A percentile compares a stretch with the other conserved stretches of the same genome.
These are phyloP conservation scores for Penicillium sp. DNA, from an alignment of 2,329 filamentous ascomycete species.

Conservation along the genomic window DNA sequence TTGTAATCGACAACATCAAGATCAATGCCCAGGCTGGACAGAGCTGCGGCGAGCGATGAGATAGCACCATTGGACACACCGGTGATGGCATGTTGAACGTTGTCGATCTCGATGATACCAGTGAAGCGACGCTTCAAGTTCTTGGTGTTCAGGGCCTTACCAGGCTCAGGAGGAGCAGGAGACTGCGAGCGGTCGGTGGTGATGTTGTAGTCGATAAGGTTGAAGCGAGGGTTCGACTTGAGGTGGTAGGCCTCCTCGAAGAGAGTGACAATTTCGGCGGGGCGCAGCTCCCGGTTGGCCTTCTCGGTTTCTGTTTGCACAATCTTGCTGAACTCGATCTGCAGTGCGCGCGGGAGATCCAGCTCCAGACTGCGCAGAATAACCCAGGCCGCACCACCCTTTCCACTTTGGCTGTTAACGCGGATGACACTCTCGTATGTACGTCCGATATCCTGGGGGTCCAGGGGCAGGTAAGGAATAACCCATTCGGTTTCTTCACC, in stretches of 20 bases:
- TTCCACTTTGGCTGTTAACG: constrained; percentile 95
- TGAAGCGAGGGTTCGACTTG: constrained; percentile 80
- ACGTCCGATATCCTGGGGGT: constrained; percentile 89
- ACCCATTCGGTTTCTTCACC: constrained; percentile 76
- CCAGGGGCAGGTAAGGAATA: constrained; percentile 89
- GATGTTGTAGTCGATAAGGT: constrained; percentile 89
- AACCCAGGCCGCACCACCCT: constrained; percentile 93
- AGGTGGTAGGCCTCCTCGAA: constrained; percentile 90
- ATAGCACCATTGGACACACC: constrained; percentile 90
- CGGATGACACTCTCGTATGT: constrained; percentile 98
- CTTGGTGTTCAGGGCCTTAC: constrained; percentile 75
- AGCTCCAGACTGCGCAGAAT: constrained; percentile 87
- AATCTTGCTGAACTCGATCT: constrained; percentile 86
- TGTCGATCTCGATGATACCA: constrained; percentile 82
- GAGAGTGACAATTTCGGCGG: constrained; percentile 81
- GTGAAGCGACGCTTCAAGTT: constrained; percentile 82
- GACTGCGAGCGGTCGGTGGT: constrained; percentile 78
- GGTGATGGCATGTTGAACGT: constrained; percentile 74
- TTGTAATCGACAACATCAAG: constrained; percentile 94
- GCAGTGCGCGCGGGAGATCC: constrained; percentile 88
- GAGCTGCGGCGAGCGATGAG: constrained; percentile 81
- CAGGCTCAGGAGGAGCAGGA: constrained; percentile 68
- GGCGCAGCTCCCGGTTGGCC: constrained; percentile 80
- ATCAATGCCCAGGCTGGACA: constrained; percentile 78
- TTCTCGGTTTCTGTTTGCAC: constrained; percentile 82